phyloP scores from a whole-genome alignment of 768 basidiomycete genomes.

The Phaffia australis region DNA sequence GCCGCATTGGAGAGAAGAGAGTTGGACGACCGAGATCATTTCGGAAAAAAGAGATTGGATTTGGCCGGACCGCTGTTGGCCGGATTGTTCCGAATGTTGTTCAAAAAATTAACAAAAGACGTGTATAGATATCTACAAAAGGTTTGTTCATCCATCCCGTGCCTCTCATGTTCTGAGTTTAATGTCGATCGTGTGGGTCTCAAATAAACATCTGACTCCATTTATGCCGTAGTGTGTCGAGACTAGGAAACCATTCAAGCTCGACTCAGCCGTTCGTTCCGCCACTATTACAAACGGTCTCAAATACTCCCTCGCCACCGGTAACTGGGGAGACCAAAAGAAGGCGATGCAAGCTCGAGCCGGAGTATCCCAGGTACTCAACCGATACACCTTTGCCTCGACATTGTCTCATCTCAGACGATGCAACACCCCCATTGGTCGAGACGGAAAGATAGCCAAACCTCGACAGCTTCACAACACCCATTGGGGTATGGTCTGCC shows the following conservation, averaged over 20 bases:
- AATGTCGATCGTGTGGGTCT: neutral
- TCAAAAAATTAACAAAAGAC: conserved; percentile 90
- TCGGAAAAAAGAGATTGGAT: conserved; percentile 95
- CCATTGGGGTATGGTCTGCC: conserved; percentile 99
- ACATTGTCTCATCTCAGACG: conserved; percentile 95
- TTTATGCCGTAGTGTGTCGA: conserved; percentile 67
- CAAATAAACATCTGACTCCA: neutral
- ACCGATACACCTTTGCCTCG: conserved; percentile 96
- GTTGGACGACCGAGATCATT: conserved; percentile 97
- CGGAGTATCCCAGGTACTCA: conserved; percentile 96
- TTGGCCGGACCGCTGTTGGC: conserved; percentile 89
- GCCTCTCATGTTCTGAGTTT: neutral
- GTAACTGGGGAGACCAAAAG: conserved; percentile 99
- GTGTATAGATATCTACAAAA: conserved; percentile 95
- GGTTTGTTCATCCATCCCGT: conserved; percentile 43
- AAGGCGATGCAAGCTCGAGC: conserved; percentile 97
- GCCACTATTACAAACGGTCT: conserved; percentile 96
- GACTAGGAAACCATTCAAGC: conserved; percentile 85
- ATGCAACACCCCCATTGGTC: conserved; percentile 93
- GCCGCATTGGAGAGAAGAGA: conserved; percentile 91
- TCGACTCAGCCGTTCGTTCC: conserved; percentile 83
- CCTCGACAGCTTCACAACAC: conserved; percentile 98
- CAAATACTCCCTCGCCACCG: conserved; percentile 93
- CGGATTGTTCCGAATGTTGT: conserved; percentile 95
- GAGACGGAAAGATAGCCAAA: conserved; percentile 98